Evolutionary conservation across 768 basidiomycete species (phyloP).

Genomic region (Collybiopsis confluens): DNA sequence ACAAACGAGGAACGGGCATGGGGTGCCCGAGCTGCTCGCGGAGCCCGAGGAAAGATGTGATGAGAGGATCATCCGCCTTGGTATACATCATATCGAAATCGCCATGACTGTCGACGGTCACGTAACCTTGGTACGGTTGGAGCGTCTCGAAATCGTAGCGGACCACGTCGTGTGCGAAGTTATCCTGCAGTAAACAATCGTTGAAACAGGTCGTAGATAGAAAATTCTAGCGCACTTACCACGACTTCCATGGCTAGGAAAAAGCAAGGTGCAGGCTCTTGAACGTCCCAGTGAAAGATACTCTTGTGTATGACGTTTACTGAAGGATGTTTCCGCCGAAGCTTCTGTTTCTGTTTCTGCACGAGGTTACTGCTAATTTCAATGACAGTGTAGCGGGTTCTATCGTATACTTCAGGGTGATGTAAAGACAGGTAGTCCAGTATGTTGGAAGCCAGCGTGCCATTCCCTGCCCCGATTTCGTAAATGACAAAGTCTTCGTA

Average conservation of each 20-base stretch:
- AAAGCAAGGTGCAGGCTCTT: constrained; percentile 82
- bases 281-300: constrained; percentile 79
- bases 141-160: constrained; percentile 82
- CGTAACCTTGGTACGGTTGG: constrained; percentile 78
- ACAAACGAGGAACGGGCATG: constrained; percentile 51
- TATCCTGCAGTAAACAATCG: constrained; percentile 54
- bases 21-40: constrained; percentile 56
- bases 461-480: constrained; percentile 98
- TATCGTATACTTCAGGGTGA: constrained; percentile 89
- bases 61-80: constrained; percentile 79
- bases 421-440: constrained; percentile 72
- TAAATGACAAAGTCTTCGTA: constrained; percentile 95
- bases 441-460: constrained; percentile 87
- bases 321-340: constrained; percentile 60
- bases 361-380: constrained; percentile 87
- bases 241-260: constrained; percentile 95
- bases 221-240: constrained; percentile 41
- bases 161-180: constrained; percentile 93
- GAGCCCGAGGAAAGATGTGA: constrained; percentile 70
- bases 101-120: constrained; percentile 73
- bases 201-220: neutral
- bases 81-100: constrained; percentile 85
- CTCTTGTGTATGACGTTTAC: constrained; percentile 72
- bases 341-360: constrained; percentile 60
- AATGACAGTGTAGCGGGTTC: constrained; percentile 90